These are phyloP conservation scores for Aurifilum marmelostoma DNA, from an alignment of 2,329 filamentous ascomycete species.

Conservation along the genomic window DNA sequence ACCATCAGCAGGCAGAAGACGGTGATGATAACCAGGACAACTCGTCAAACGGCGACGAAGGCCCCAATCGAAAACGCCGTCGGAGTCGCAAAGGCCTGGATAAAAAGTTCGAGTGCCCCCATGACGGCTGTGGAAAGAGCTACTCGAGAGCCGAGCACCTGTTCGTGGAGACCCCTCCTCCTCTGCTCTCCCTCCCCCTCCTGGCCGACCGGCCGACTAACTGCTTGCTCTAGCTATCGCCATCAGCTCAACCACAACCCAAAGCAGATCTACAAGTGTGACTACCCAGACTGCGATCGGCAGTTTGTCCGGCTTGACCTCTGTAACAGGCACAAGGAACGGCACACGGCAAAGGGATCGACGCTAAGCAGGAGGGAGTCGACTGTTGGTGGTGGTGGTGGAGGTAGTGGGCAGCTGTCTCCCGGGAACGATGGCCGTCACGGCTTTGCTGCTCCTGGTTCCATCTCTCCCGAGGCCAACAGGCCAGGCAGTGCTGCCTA, in stretches of 20 bases:
- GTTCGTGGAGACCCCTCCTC: slow-evolving; percentile 52
- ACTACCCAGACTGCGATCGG: slow-evolving; percentile 86
- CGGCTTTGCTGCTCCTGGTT: slow-evolving; percentile 45
- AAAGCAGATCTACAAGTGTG: slow-evolving; percentile 93
- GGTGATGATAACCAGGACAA: slow-evolving; percentile 48
- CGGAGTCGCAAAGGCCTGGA: slow-evolving; percentile 78
- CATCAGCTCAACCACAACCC: slow-evolving; percentile 96
- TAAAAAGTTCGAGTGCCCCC: slow-evolving; percentile 82
- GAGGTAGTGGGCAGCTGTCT: slow-evolving; percentile 46
- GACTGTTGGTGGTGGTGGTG: slow-evolving; percentile 46
- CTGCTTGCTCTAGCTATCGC: slow-evolving; percentile 60
- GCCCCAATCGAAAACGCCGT: slow-evolving; percentile 62
- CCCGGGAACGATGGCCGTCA: slow-evolving; percentile 46
- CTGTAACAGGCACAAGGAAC: slow-evolving; percentile 81
- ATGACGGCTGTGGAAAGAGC: slow-evolving; percentile 89
- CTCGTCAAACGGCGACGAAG: slow-evolving; percentile 55
- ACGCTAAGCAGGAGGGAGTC: slow-evolving; percentile 76
- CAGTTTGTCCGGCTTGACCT: slow-evolving; percentile 93
- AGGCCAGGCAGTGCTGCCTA: slow-evolving; percentile 47
- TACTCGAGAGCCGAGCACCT: slow-evolving; percentile 96
- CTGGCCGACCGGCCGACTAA: slow-evolving; percentile 17
- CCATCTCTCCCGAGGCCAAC: slow-evolving; percentile 53
- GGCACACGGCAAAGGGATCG: slow-evolving; percentile 78
- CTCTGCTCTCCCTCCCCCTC: no score
- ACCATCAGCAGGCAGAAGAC: slow-evolving; percentile 35